Evolutionary conservation across 2,329 filamentous ascomycete species (phyloP), one percentile per base, ranked within the genome.

Genomic region (Cladophialophora chaetospira): DNA sequence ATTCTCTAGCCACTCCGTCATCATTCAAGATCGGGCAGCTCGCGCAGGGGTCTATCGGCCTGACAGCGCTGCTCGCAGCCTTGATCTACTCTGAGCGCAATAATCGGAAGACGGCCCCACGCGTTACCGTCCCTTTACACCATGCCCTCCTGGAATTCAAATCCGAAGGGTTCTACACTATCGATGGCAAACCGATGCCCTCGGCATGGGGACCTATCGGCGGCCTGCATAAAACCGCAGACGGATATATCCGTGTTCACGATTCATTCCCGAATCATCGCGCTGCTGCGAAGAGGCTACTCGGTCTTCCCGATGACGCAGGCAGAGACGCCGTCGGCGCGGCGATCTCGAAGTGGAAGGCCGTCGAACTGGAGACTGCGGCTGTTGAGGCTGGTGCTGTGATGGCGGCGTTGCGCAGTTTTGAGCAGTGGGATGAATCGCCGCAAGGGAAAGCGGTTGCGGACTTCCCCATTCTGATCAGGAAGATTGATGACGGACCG

Each of bases 181-280:
- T 84, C 3, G 66, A 76, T 21, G 73, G 71, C 2, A 66, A 70
- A n/a, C 65, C 70, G 1, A 26, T 68, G 0, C 63, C 67, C 0
- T 68, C 72, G 0, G 49, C 69, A 0, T 78, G 73, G 69, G 75
- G 74, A 0, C 67, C 72, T 0, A 73, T 84, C 2, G 79, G 81
- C 2, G 82, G 81, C 0, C 63, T 84, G 0, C 76, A 85, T 63
- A 72, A 71, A 50, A 77, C 80, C 0, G 66, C 68, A 0, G 80
- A 84, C 56, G 81, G 81, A 1, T 71, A 79, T 47, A 75, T 85
- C 2, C 75, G 81, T 2, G 75, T 84, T 43, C 82, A 85, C 58
- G 82, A 84, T 52, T 67, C 67, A 0, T 84, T 84, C 53, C 72
- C 75, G 0, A 75, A 83, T 48, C 82, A 85, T 56, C 72, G 74